Conservation (phyloP, 768 basidiomycete genomes). For the Kwoniella sp. region DNA sequence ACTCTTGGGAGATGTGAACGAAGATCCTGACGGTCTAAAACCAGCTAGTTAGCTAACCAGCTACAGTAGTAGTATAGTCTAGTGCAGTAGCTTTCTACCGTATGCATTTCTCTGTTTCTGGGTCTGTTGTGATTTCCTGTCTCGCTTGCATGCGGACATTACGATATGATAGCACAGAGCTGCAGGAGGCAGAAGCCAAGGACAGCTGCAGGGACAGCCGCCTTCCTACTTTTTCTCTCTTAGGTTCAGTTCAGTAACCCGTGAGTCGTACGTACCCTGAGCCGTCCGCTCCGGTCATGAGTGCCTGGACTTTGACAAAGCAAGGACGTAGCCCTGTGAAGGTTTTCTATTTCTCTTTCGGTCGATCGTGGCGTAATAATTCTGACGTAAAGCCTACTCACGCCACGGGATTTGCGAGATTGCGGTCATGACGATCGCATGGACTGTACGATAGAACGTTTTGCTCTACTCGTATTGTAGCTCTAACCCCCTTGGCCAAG, state of each 20-base stretch:
- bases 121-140: neutral
- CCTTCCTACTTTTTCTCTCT: neutral
- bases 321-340: neutral
- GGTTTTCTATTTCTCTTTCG: neutral
- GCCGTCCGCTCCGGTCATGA: no score
- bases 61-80: neutral
- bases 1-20: neutral
- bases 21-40: neutral
- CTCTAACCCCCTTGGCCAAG: no score
- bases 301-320: neutral
- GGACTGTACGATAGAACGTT: neutral
- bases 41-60: neutral
- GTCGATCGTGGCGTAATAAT: constrained; percentile 23
- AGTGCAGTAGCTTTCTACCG: neutral
- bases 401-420: constrained; percentile 13
- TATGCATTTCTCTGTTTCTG: no score
- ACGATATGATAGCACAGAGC: neutral
- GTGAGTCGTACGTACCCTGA: no score
- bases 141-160: neutral
- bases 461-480: neutral
- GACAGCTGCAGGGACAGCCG: neutral
- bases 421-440: constrained; percentile 11
- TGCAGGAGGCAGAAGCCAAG: neutral
- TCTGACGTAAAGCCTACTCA: constrained; percentile 12
- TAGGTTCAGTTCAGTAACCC: no score